A percentile compares a stretch with the other conserved stretches of the same genome.
These are phyloP conservation scores for Diutina mesorugosa DNA, from an alignment of 1,139 yeast species.

Conservation along the genomic window DNA sequence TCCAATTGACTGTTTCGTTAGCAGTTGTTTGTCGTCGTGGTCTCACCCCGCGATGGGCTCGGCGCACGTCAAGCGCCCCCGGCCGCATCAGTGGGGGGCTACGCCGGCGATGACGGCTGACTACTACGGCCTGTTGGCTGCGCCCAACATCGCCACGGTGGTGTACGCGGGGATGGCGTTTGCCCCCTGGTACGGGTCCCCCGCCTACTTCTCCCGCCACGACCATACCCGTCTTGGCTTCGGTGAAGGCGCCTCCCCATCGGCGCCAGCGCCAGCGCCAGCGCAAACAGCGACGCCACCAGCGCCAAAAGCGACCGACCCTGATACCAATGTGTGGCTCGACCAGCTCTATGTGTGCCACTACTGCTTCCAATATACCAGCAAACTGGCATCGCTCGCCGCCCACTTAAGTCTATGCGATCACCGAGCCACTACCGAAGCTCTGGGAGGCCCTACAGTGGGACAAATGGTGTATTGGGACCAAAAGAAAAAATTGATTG, in stretches of 20 bases:
- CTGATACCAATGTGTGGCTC: conserved; percentile 29
- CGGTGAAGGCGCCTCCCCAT: not conserved
- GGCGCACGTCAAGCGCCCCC: no score
- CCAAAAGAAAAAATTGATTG: conserved; percentile 29
- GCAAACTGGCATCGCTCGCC: conserved; percentile 20
- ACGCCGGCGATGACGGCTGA: not conserved
- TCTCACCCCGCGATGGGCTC: no score
- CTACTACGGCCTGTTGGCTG: conserved; percentile 43
- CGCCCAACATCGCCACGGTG: conserved; percentile 52
- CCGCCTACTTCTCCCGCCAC: conserved; percentile 47
- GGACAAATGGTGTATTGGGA: conserved; percentile 66
- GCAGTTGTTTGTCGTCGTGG: no score
- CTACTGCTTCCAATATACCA: conserved; percentile 71
- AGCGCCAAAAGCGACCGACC: not conserved
- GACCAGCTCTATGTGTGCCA: conserved; percentile 63
- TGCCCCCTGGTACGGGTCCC: conserved; percentile 78
- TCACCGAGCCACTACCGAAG: conserved; percentile 6
- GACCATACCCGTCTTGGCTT: conserved; percentile 6
- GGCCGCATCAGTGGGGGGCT: not conserved
- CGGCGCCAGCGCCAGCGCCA: conserved; percentile 3
- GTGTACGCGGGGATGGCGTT: conserved; percentile 54
- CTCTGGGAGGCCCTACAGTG: conserved; percentile 22
- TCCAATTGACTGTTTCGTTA: no score
- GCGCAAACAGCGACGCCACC: conserved; percentile 3
- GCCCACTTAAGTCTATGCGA: conserved; percentile 36